Evolutionary conservation across 768 basidiomycete species (phyloP).

Genomic region (Tubosaeta sp.): DNA sequence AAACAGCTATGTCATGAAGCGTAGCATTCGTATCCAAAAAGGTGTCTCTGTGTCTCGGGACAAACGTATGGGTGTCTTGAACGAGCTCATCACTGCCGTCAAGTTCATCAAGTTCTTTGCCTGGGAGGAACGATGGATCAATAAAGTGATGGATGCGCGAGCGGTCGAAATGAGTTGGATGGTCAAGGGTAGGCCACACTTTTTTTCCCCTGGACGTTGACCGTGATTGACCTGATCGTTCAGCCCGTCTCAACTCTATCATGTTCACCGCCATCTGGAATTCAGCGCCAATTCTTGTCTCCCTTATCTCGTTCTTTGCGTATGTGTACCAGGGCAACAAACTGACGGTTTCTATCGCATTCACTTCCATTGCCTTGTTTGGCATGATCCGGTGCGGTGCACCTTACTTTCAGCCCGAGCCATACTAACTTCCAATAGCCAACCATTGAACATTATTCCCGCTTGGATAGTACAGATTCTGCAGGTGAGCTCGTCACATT

Average conservation of each 20-base stretch:
- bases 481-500: constrained; percentile 33
- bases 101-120: constrained; percentile 44
- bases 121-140: constrained; percentile 43
- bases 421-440: constrained; percentile 29
- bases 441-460: constrained; percentile 77
- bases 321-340: constrained; percentile 70
- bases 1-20: constrained; percentile 37
- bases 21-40: constrained; percentile 36
- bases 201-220: background rate
- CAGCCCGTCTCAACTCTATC: constrained; percentile 68
- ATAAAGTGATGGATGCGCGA: constrained; percentile 44
- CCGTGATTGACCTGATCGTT: background rate
- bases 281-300: constrained; percentile 73
- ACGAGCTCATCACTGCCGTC: constrained; percentile 40
- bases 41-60: constrained; percentile 34
- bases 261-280: constrained; percentile 72
- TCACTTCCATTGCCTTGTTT: constrained; percentile 86
- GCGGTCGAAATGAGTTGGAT: constrained; percentile 73
- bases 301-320: constrained; percentile 72
- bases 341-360: constrained; percentile 75
- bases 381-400: constrained; percentile 65
- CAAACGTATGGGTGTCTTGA: constrained; percentile 41
- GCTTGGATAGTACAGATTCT: constrained; percentile 75
- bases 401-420: background rate
- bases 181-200: constrained; percentile 49